A percentile compares a stretch with the other conserved stretches of the same genome.
Evolutionary conservation across 1,284 basidiomycete species (phyloP).

Genomic region (Phlebopus sp.): DNA sequence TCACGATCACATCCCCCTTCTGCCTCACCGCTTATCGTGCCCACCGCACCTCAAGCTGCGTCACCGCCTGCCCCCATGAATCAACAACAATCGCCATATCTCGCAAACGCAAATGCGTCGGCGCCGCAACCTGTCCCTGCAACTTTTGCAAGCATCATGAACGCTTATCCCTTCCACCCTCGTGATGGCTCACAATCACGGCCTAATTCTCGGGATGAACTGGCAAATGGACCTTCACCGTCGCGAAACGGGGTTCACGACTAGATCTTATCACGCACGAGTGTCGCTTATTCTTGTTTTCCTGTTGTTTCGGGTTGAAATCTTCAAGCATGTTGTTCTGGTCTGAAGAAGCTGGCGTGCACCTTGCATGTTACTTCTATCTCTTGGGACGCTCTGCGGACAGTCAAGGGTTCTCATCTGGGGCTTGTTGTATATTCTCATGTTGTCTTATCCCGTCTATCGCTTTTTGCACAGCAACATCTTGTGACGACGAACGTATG

Average conservation of each 20-base stretch:
- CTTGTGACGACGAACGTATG: neutral
- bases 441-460: slow-evolving; percentile 7
- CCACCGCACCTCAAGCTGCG: neutral
- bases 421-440: slow-evolving; percentile 1
- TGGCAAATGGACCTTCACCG: neutral
- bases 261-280: slow-evolving; percentile 10
- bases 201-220: slow-evolving; percentile 24
- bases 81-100: slow-evolving; percentile 16
- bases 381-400: neutral
- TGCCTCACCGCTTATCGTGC: slow-evolving; percentile 5
- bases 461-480: neutral
- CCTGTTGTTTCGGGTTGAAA: neutral
- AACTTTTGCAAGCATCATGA: slow-evolving; percentile 66
- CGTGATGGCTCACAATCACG: slow-evolving; percentile 23
- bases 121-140: slow-evolving; percentile 33
- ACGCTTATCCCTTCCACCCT: slow-evolving; percentile 44
- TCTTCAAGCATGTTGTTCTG: neutral
- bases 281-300: slow-evolving; percentile 5
- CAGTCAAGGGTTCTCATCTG: neutral
- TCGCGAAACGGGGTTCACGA: slow-evolving; percentile 8
- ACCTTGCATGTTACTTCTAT: neutral
- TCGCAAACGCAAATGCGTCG: slow-evolving; percentile 9
- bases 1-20: slow-evolving; percentile 16
- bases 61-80: slow-evolving; percentile 15
- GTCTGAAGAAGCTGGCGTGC: neutral